Percentiles rank a stretch among this genome's conserved stretches.
Conservation (phyloP, 441 rosid genomes). For the Bruguiera hainesii region DNA sequence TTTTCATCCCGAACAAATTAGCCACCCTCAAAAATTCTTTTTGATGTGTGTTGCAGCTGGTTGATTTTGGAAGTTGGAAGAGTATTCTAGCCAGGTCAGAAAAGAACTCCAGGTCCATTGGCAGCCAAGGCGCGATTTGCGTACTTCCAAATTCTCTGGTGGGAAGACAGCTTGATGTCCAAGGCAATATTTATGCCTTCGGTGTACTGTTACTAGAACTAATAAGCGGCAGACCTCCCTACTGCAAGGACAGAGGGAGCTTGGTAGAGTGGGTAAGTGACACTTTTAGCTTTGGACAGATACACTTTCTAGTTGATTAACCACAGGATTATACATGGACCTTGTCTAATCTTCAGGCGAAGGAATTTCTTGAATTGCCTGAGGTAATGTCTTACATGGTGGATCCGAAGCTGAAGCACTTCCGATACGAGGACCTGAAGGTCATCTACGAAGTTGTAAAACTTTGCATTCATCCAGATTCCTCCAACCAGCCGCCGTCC, state of each 20-base stretch:
- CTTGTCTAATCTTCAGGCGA: conserved; percentile 55
- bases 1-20: background rate
- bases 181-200: conserved; percentile 79
- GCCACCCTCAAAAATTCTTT: background rate
- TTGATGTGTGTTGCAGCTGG: conserved; percentile 52
- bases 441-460: conserved; percentile 72
- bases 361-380: conserved; percentile 72
- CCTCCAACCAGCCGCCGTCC: conserved; percentile 55
- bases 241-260: conserved; percentile 79
- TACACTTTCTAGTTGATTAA: background rate
- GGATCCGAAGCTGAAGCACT: conserved; percentile 91
- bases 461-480: conserved; percentile 59
- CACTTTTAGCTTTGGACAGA: background rate
- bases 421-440: conserved; percentile 66
- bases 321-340: background rate
- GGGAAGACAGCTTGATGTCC: conserved; percentile 71
- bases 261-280: conserved; percentile 84
- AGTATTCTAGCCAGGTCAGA: conserved; percentile 81
- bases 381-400: conserved; percentile 75
- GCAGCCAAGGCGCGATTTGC: conserved; percentile 74
- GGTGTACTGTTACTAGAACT: conserved; percentile 84
- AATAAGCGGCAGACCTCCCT: conserved; percentile 90
- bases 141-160: conserved; percentile 70
- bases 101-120: conserved; percentile 74
- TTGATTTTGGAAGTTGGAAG: conserved; percentile 98